Evolutionary conservation across 2,329 filamentous ascomycete species (phyloP).

Genomic region (Coniochaeta sp.): DNA sequence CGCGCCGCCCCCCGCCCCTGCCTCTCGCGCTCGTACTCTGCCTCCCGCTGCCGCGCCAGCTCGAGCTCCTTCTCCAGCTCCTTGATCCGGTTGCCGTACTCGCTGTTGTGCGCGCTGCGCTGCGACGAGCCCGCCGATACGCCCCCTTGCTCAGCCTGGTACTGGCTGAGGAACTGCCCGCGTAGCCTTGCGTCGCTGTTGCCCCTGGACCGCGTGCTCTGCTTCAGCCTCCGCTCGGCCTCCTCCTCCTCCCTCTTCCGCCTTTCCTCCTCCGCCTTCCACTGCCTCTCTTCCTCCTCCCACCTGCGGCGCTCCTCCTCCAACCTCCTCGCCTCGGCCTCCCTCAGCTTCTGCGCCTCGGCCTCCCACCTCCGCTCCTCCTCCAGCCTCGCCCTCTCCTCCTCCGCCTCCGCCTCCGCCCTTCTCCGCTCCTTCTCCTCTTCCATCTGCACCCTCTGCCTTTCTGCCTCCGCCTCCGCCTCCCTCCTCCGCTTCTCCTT

Average conservation of each 20-base stretch:
- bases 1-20: slow-evolving; percentile 42
- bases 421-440: slow-evolving; percentile 40
- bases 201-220: slow-evolving; percentile 52
- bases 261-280: slow-evolving; percentile 66
- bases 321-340: slow-evolving; percentile 53
- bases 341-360: slow-evolving; percentile 62
- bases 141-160: slow-evolving; percentile 62
- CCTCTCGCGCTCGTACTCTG: slow-evolving; percentile 54
- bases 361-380: slow-evolving; percentile 73
- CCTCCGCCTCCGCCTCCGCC: slow-evolving; percentile 46
- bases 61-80: slow-evolving; percentile 72
- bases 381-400: slow-evolving; percentile 51
- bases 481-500: slow-evolving; percentile 65
- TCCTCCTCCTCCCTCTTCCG: slow-evolving; percentile 64
- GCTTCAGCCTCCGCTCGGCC: slow-evolving; percentile 57
- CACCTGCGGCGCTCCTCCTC: slow-evolving; percentile 65
- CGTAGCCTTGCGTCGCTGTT: slow-evolving; percentile 62
- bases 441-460: slow-evolving; percentile 46
- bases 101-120: slow-evolving; percentile 28
- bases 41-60: slow-evolving; percentile 53
- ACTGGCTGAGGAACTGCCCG: slow-evolving; percentile 82
- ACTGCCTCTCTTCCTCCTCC: slow-evolving; percentile 71
- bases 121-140: slow-evolving; percentile 17
- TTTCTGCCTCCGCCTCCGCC: slow-evolving; percentile 51
- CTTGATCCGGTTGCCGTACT: slow-evolving; percentile 62